Percentiles rank a stretch among this genome's conserved stretches.
These are phyloP conservation scores for Stellera chamaejasme DNA, from an alignment of 345 rosid species.

Conservation along the genomic window DNA sequence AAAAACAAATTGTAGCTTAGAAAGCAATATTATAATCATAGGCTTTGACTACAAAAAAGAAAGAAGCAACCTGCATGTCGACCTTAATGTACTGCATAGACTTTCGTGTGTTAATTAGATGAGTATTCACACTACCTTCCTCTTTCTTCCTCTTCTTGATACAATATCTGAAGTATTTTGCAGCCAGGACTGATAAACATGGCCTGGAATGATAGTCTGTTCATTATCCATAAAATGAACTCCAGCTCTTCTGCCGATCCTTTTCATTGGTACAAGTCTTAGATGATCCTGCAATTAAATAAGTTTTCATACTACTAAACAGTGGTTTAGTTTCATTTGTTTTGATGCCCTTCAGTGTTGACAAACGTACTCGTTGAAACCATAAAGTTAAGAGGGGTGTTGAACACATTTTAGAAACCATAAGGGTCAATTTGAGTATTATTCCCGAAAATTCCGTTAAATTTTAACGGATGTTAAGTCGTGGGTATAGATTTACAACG, in stretches of 20 bases:
- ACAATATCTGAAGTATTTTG: constrained; percentile 52
- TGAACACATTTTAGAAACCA: no score
- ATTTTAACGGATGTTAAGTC: no score
- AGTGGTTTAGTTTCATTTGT: not conserved
- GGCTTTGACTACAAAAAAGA: not conserved
- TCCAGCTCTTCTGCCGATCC: constrained; percentile 36
- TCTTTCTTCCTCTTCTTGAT: constrained; percentile 44
- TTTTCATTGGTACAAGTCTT: constrained; percentile 32
- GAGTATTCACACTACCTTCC: constrained; percentile 33
- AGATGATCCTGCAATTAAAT: constrained; percentile 38
- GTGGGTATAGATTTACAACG: no score
- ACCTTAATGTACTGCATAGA: not conserved
- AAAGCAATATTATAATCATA: not conserved
- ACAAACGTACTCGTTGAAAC: constrained; percentile 35
- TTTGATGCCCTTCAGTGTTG: not conserved
- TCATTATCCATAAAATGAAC: constrained; percentile 51
- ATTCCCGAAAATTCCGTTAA: no score
- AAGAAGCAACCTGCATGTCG: not conserved
- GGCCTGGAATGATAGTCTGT: constrained; percentile 57
- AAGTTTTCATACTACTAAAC: constrained; percentile 9
- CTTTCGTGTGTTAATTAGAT: not conserved
- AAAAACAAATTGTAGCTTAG: not conserved
- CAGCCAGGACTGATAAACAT: constrained; percentile 67
- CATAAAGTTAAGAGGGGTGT: no score
- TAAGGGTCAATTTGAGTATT: no score